phyloP scores from a whole-genome alignment of 441 rosid genomes.

The Manihot esculenta region DNA sequence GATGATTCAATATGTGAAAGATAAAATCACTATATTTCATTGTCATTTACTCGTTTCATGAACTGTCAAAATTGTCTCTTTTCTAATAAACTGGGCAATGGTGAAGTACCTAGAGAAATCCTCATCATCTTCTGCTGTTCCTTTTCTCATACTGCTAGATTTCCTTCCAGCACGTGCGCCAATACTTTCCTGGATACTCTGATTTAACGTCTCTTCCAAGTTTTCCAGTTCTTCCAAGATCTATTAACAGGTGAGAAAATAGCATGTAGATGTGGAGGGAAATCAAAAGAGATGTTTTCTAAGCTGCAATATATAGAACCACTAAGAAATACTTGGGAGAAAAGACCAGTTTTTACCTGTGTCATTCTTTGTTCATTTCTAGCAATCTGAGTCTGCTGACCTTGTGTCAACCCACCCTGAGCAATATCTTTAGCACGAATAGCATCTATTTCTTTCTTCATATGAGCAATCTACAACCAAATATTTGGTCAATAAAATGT shows the following conservation, averaged over 20 bases:
- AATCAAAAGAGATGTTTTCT: neutral
- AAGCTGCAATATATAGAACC: slow-evolving; percentile 12
- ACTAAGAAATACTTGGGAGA: neutral
- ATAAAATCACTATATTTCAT: neutral
- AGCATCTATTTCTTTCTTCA: slow-evolving; percentile 95
- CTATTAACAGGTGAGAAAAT: slow-evolving; percentile 37
- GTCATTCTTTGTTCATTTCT: slow-evolving; percentile 93
- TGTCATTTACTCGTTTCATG: neutral
- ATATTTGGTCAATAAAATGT: slow-evolving; percentile 12
- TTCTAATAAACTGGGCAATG: slow-evolving; percentile 17
- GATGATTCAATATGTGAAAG: neutral
- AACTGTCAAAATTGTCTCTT: slow-evolving; percentile 13
- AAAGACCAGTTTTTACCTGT: slow-evolving; percentile 46
- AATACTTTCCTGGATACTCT: slow-evolving; percentile 87
- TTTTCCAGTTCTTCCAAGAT: slow-evolving; percentile 90
- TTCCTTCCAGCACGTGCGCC: slow-evolving; percentile 73
- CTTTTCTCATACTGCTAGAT: slow-evolving; percentile 49
- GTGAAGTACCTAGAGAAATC: slow-evolving; percentile 58
- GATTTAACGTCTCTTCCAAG: slow-evolving; percentile 94
- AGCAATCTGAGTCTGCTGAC: slow-evolving; percentile 98
- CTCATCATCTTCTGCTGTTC: slow-evolving; percentile 59
- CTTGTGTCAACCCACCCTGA: slow-evolving; percentile 98
- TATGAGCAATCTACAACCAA: slow-evolving; percentile 79
- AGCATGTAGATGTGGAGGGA: neutral
- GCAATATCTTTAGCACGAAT: slow-evolving; percentile 94